Percentiles rank a stretch among this genome's conserved stretches.
Evolutionary conservation across 257 asterid genomes (phyloP).

Genomic region (Petunia axillaris): DNA sequence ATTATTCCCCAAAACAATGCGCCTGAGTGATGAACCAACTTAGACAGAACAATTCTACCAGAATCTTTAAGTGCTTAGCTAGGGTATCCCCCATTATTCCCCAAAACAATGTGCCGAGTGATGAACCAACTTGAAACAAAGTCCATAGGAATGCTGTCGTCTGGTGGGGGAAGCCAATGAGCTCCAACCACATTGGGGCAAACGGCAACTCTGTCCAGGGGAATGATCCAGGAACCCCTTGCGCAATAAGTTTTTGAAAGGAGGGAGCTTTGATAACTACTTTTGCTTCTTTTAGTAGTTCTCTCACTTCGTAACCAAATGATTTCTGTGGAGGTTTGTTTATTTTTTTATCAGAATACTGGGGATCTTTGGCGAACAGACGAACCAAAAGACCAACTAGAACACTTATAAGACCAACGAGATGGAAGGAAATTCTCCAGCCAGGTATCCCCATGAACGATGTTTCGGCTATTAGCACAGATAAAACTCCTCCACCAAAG

Average conservation of each 20-base stretch:
- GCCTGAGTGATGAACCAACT: slow-evolving; percentile 65
- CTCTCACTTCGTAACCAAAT: neutral
- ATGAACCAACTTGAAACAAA: slow-evolving; percentile 57
- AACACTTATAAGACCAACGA: slow-evolving; percentile 68
- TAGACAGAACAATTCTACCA: too few relatives aligned
- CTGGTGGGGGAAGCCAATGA: slow-evolving; percentile 47
- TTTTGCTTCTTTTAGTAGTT: slow-evolving; percentile 57
- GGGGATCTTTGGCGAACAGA: slow-evolving; percentile 71
- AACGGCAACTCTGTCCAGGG: slow-evolving; percentile 26
- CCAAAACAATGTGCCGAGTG: slow-evolving; percentile 74
- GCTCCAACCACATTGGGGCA: slow-evolving; percentile 27
- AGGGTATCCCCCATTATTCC: slow-evolving; percentile 88
- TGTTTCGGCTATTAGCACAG: slow-evolving; percentile 65
- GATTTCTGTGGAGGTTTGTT: slow-evolving; percentile 30
- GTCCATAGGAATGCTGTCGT: slow-evolving; percentile 64
- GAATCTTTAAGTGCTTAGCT: too few relatives aligned
- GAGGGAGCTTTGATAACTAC: slow-evolving; percentile 38
- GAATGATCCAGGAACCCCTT: slow-evolving; percentile 24
- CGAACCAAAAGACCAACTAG: slow-evolving; percentile 64
- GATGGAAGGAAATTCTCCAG: slow-evolving; percentile 81
- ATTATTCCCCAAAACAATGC: slow-evolving; percentile 77
- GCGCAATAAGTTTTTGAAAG: slow-evolving; percentile 15
- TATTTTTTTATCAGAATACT: slow-evolving; percentile 37
- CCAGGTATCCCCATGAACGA: slow-evolving; percentile 76
- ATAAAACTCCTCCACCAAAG: slow-evolving; percentile 69